phyloP scores from a whole-genome alignment of 2,329 filamentous ascomycete species.

The Aspergillus glaucus region DNA sequence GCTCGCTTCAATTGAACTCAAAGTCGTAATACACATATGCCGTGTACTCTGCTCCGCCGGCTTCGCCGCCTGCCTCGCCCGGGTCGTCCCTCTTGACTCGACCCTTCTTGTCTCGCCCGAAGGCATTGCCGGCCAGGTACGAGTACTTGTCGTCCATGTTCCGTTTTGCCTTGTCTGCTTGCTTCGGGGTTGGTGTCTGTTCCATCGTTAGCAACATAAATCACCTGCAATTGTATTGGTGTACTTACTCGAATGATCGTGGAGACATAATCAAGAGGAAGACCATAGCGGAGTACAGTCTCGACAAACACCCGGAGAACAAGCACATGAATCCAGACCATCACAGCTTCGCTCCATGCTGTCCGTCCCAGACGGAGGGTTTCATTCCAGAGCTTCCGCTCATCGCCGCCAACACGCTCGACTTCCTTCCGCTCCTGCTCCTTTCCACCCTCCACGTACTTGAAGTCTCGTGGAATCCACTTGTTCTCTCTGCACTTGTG shows the following conservation, averaged over 20 bases:
- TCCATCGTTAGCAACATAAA: constrained; percentile 5
- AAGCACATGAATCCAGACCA: constrained; percentile 92
- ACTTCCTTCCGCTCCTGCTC: constrained; percentile 87
- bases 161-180: constrained; percentile 69
- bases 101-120: constrained; percentile 89
- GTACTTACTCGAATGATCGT: constrained; percentile 71
- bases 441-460: constrained; percentile 80
- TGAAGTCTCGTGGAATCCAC: constrained; percentile 93
- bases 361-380: constrained; percentile 78
- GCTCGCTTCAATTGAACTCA: constrained; percentile 54
- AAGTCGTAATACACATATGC: constrained; percentile 97
- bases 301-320: constrained; percentile 92
- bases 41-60: constrained; percentile 77
- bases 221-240: neutral
- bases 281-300: constrained; percentile 90
- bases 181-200: constrained; percentile 71
- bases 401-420: constrained; percentile 72
- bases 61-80: constrained; percentile 64
- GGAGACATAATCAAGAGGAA: constrained; percentile 84
- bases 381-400: constrained; percentile 89
- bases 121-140: constrained; percentile 90
- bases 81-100: constrained; percentile 86
- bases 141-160: constrained; percentile 78
- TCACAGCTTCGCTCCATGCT: constrained; percentile 93
- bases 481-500: constrained; percentile 88